phyloP scores from a whole-genome alignment of 2,329 filamentous ascomycete species.

The Aureobasidium mangrovei region DNA sequence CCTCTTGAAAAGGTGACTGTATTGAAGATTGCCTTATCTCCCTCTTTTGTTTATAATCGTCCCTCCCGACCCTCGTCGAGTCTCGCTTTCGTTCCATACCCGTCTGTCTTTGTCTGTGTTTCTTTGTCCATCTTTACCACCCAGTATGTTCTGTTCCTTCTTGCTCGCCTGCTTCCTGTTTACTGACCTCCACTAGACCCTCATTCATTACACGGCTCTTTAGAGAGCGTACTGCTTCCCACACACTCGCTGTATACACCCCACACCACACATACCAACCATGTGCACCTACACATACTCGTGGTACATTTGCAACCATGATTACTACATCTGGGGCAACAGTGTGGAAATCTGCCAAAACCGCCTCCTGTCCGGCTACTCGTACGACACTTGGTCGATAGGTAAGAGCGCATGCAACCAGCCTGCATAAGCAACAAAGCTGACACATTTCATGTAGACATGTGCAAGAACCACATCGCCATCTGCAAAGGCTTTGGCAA shows the following conservation, averaged over 20 bases:
- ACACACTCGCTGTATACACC: background rate
- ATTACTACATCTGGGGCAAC: constrained; percentile 40
- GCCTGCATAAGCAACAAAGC: background rate
- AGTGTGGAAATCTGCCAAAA: constrained; percentile 38
- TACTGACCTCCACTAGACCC: background rate
- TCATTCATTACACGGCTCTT: background rate
- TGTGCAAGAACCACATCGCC: constrained; percentile 30
- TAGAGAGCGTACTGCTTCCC: too few relatives aligned
- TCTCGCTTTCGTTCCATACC: too few relatives aligned
- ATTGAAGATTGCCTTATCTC: too few relatives aligned
- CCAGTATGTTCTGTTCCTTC: background rate
- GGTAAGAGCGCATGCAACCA: constrained; percentile 15
- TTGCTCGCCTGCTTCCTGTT: background rate
- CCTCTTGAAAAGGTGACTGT: too few relatives aligned
- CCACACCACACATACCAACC: background rate
- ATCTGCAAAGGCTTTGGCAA: constrained; percentile 35
- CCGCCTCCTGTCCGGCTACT: constrained; percentile 38
- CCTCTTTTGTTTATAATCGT: too few relatives aligned
- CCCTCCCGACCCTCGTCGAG: too few relatives aligned
- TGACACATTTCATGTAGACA: constrained; percentile 21
- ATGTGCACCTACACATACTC: constrained; percentile 42
- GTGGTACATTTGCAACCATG: constrained; percentile 41
- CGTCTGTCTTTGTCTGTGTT: background rate
- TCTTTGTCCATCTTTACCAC: background rate
- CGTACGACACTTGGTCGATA: constrained; percentile 40